Evolutionary conservation across 2,329 filamentous ascomycete genomes (phyloP), one percentile per base, ranked within the genome.

Genomic region (Trichoderma sp.): DNA sequence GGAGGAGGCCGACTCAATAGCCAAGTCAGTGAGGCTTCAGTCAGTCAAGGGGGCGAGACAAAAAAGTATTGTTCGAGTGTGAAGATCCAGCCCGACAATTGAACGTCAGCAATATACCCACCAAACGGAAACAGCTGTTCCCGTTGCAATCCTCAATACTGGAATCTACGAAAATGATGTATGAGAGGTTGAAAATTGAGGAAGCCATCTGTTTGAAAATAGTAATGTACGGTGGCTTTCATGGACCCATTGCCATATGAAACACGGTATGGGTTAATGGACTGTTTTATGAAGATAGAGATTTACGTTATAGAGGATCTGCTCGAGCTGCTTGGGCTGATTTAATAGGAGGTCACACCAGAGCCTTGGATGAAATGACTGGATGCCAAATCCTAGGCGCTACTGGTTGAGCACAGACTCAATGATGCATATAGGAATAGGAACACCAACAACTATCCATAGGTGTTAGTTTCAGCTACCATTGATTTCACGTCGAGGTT

Each of bases 1-100:
- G n/a, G 70, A 72, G 26, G 70, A 72, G 26, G 64, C 64, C 9
- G 70, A 68, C n/a, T 43, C 51, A 26, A 30, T 69, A 28, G 30
- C 56, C 28, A 56, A 32, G n/a, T 28, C 30, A 34, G 57, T 32
- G 14, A 53, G 24, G 21, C 18, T 30, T 26, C 39, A 24, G n/a
- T 34, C 39, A 12, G 53, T 26, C 18, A 68, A 56, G 24, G 63
- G 14, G 11, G 7, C 32, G 56, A 71, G 53, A 53, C 34, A 34
- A 32, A 58, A 24, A 15, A 60, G 28, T 32, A 34, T 30, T 14
- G n/a, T 30, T 8, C n/a, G 57, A 34, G 30, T 7, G 28, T 21
- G 34, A 14, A 32, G 14, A 60, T 4, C 18, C n/a, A 34, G 30
- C 30, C 11, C 9, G 32, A 14, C n/a, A 18, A 30, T 34, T 14